These are phyloP conservation scores for Ricinus communis DNA, from an alignment of 345 rosid genomes.

Conservation along the genomic window DNA sequence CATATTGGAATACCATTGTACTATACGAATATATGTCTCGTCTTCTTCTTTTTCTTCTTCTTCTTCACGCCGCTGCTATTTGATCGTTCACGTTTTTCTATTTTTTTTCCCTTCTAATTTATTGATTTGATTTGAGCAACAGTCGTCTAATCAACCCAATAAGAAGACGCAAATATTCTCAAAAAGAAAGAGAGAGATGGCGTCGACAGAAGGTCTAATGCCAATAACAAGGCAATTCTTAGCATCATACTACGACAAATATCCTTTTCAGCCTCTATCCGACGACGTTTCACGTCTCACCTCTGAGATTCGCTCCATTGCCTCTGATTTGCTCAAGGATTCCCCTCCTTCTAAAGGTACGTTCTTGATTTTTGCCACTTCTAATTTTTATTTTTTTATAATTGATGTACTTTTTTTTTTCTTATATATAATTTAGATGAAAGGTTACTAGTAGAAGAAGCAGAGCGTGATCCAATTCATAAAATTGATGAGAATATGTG, in stretches of 20 bases:
- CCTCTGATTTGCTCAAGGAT: constrained; percentile 47
- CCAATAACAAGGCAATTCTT: constrained; percentile 80
- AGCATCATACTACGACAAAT: constrained; percentile 74
- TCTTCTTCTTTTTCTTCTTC: too few species aligned
- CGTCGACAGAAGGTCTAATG: constrained; percentile 82
- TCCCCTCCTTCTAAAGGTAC: constrained; percentile 67
- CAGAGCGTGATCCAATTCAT: constrained; percentile 63
- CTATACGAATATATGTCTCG: too few species aligned
- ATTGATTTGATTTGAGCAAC: too few species aligned
- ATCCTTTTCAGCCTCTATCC: constrained; percentile 68
- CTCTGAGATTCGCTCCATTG: constrained; percentile 59
- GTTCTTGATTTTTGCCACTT: not conserved
- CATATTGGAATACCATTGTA: not conserved
- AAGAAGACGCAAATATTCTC: too few species aligned
- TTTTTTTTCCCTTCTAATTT: not conserved
- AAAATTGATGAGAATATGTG: constrained; percentile 97
- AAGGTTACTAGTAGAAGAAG: constrained; percentile 52
- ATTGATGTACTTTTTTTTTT: not conserved
- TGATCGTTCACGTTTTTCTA: not conserved
- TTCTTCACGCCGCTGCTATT: not conserved
- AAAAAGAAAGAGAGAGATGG: too few species aligned
- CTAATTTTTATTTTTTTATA: not conserved
- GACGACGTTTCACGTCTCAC: constrained; percentile 66
- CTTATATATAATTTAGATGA: constrained; percentile 38
- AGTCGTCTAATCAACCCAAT: not conserved